Evolutionary conservation across 2,329 filamentous ascomycete species (phyloP).

Genomic region (Penicillium sp.): DNA sequence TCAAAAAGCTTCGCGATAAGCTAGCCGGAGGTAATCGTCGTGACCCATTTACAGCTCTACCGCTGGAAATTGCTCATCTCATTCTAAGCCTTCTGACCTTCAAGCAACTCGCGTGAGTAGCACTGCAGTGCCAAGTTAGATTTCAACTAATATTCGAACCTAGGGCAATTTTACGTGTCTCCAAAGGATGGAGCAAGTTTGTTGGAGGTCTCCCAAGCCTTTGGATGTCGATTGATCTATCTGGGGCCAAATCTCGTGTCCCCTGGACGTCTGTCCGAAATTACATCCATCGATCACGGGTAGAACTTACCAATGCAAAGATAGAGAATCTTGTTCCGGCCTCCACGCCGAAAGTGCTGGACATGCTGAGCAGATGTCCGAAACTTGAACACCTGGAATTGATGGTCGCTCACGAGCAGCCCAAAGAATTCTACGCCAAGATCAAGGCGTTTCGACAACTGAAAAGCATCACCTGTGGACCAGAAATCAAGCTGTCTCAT

Average conservation of each 20-base stretch:
- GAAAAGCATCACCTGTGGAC: conserved; percentile 27
- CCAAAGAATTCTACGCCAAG: conserved; percentile 25
- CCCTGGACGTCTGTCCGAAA: conserved; percentile 34
- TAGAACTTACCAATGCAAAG: conserved; percentile 33
- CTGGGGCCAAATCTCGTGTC: conserved; percentile 46
- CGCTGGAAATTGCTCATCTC: conserved; percentile 55
- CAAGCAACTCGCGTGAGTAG: conserved; percentile 48
- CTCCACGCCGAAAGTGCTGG: conserved; percentile 27
- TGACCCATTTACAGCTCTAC: conserved; percentile 56
- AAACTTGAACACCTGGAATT: conserved; percentile 36
- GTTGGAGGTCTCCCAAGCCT: conserved; percentile 49
- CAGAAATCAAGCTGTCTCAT: conserved; percentile 26
- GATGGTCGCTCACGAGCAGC: conserved; percentile 16
- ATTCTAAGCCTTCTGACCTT: conserved; percentile 57
- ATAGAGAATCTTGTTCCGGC: conserved; percentile 31
- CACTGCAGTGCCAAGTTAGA: not conserved
- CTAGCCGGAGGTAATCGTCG: conserved; percentile 40
- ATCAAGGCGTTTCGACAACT: conserved; percentile 30
- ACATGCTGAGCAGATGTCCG: conserved; percentile 37
- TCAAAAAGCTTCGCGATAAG: conserved; percentile 51
- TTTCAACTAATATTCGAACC: conserved; percentile 1
- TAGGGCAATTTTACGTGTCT: conserved; percentile 55
- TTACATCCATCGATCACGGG: conserved; percentile 38
- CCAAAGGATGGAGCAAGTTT: conserved; percentile 56
- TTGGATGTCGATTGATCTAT: conserved; percentile 58